Evolutionary conservation across 208 protist genomes (phyloP), one percentile per base, ranked within the genome.

Genomic region (Leishmania guyanensis): DNA sequence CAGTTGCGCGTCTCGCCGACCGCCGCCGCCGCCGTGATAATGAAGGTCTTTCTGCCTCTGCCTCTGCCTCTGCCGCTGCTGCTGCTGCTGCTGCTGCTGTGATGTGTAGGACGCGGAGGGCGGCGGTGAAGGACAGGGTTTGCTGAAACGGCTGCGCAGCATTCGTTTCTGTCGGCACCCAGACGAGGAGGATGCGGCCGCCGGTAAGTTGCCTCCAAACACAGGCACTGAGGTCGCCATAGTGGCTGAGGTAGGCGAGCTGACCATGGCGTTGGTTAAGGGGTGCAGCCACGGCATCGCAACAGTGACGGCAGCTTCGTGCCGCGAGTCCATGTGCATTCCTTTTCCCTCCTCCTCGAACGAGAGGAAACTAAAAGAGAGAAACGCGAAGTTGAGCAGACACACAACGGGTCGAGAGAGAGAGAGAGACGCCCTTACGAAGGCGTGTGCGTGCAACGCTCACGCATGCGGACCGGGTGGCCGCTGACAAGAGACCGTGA

Each of bases 191-290:
- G 60, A 43, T 16, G 76, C 33, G 10, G 50, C 29, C 20, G 68
- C 51, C 2, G 33, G 39, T 81, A 68, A 46, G 53, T 50, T 64
- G 22, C 29, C 43, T 76, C 43, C 68, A 72, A 72, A 29, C 68
- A 53, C 36, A 29, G 6, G 9, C 5, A 1, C 36, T 26, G 60
- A 22, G 22, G 50, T 62, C 12, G 46, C 46, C 51, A 68, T 26
- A 5, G 80, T 65, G 4, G 72, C 71, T 2, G 78, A 75, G 64
- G 75, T 58, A n/a, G 72, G 77, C 3, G 82, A 78, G 72, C 36
- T 64, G 46, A 78, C 70, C 5, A 75, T 17, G 50, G 33, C 46
- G 26, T 78, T 75, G 70, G 73, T 85, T 54, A 81, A 79, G 46
- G 85, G 70, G 33, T 76, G 46, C n/a, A 73, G 58, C 50, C 79